Conservation (phyloP, 2,329 filamentous ascomycete species). For the Fusarium neocosmosporiellum region DNA sequence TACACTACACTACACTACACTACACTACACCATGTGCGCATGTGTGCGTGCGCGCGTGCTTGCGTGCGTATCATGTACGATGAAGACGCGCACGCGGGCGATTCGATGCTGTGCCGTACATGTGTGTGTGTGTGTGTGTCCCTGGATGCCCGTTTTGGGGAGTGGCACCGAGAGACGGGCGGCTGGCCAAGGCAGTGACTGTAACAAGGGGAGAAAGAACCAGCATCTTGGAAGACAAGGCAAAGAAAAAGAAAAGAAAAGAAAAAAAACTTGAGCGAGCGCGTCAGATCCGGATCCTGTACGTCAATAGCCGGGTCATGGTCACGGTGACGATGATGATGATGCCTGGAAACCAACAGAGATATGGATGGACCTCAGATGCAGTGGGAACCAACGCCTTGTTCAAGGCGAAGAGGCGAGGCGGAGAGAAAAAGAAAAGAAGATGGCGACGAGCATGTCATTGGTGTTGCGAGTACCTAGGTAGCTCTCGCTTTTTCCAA, state of each 20-base stretch:
- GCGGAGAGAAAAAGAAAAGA: constrained; percentile 11
- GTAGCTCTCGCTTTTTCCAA: neutral
- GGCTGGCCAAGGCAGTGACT: neutral
- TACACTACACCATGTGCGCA: neutral
- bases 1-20: neutral
- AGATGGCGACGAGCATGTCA: neutral
- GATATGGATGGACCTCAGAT: neutral
- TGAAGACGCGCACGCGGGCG: neutral
- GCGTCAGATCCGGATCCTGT: neutral
- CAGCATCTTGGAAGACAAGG: neutral
- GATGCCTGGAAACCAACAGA: neutral
- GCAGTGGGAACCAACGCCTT: neutral
- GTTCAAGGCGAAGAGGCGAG: neutral
- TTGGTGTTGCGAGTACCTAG: neutral
- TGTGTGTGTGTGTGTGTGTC: neutral
- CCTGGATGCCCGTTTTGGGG: constrained; percentile 2
- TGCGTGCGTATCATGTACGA: constrained; percentile 1
- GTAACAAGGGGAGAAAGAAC: neutral
- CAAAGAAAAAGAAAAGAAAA: neutral
- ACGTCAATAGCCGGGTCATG: neutral
- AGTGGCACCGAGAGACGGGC: neutral
- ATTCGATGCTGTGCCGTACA: constrained; percentile 3
- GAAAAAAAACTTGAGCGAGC: neutral
- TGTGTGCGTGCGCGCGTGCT: neutral
- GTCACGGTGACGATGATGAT: neutral